phyloP scores from a whole-genome alignment of 208 protist genomes.

The Leptomonas pyrrhocoris region DNA sequence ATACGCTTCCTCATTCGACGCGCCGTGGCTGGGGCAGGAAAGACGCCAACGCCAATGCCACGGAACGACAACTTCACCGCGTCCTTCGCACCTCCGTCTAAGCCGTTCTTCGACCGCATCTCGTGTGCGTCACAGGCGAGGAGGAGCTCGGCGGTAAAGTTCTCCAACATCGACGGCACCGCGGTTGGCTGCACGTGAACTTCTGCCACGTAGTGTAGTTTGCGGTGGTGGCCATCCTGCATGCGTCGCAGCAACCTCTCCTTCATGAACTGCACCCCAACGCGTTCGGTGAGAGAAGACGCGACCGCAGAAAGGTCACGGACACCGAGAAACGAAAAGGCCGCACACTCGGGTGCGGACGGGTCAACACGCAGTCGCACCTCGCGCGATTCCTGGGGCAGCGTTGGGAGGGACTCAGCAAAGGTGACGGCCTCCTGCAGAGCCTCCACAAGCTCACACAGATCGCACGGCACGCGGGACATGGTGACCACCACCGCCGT shows the following conservation, averaged over 20 bases:
- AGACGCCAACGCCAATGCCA: constrained; percentile 27
- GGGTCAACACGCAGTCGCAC: constrained; percentile 23
- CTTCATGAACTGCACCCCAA: constrained; percentile 14
- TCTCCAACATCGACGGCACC: constrained; percentile 7
- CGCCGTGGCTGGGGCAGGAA: constrained; percentile 19
- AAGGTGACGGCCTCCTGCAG: constrained; percentile 34
- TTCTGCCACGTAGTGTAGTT: constrained; percentile 23
- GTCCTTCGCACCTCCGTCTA: not conserved
- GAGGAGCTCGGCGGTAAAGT: constrained; percentile 28
- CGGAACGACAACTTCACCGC: constrained; percentile 25
- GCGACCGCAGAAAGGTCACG: constrained; percentile 6
- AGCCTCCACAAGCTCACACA: constrained; percentile 26
- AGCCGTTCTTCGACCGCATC: not conserved
- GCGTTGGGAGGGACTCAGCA: constrained; percentile 22
- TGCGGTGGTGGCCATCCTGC: not conserved
- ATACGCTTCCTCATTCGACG: not conserved
- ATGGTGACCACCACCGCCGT: constrained; percentile 19
- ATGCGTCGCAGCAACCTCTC: constrained; percentile 31
- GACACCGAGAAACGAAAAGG: constrained; percentile 8
- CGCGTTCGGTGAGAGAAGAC: not conserved
- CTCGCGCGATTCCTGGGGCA: constrained; percentile 1
- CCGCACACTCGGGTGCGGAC: not conserved
- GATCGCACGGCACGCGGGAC: not conserved
- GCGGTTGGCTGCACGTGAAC: not conserved
- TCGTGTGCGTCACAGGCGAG: constrained; percentile 21